Evolutionary conservation across 805 yeast species (phyloP), one percentile per base, ranked within the genome.

Genomic region (Torulaspora gathmanii): DNA sequence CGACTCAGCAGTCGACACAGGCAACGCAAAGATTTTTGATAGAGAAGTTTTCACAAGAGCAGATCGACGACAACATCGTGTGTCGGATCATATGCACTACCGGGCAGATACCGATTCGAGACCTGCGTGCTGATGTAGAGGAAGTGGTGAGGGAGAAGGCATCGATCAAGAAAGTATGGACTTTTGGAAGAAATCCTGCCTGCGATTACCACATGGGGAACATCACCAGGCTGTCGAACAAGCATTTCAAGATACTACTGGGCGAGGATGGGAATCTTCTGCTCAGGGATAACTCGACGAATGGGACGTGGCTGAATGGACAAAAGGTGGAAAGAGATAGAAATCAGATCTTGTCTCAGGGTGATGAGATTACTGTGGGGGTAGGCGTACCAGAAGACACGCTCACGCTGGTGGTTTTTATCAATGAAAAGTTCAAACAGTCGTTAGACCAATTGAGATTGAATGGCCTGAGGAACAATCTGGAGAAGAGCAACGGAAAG

Each of bases 331-430:
- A 82, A 19, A 85, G 83, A 58, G 85, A 85, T 16, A 79, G 83
- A 39, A 86, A 87, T 57, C 87, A 86, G 62, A 78, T 91, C 45
- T 65, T 93, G 30, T 80, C 82, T 35, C 96, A 88, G 60, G 98
- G 98, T 4, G 99, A 93, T 65, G 96, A 88, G 60, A 83, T 93
- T 30, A 77, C 90, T 1, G 86, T 93, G 0, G 99, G 98, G 0
- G 71, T 81, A 13, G 98, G 98, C 4, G 84, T 90, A 1, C 74
- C 83, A 1, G 70, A 72, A 20, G 98, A 93, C 52, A 76, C 73
- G 45, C 57, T 77, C 17, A 64, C 75, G 33, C 69, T 79, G 44
- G 71, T 79, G 3, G 70, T 75, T 4, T 69, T 71, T 44, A 62
- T 75, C 17, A 72, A 75, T 30, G 68, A 65, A 27, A 56, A 52